Conservation (phyloP, 129 eudicot species). For the Sambucus nigra region DNA sequence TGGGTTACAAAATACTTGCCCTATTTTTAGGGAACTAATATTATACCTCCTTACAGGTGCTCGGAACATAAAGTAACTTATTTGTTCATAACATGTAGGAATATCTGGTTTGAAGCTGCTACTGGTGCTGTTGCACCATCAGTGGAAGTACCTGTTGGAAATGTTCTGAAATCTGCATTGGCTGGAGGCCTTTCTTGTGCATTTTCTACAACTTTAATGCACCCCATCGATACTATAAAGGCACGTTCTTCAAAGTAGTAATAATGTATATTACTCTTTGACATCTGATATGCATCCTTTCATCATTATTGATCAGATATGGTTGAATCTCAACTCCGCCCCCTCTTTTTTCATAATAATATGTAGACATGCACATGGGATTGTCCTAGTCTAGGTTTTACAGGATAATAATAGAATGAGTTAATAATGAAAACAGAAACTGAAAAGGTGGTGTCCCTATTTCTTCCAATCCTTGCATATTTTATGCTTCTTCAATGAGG, state of each 20-base stretch:
- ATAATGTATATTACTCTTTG: background rate
- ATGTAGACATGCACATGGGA: too few relatives aligned
- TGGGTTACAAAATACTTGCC: background rate
- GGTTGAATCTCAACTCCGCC: background rate
- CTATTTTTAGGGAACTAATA: background rate
- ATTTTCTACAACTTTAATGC: slow-evolving; percentile 74
- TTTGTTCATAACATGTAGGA: slow-evolving; percentile 31
- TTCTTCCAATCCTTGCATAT: background rate
- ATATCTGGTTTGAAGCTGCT: slow-evolving; percentile 95
- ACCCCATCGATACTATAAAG: slow-evolving; percentile 91
- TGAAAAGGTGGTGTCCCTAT: too few relatives aligned
- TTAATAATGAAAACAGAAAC: background rate
- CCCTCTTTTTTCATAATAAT: background rate
- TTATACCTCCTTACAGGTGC: background rate
- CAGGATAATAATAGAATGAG: background rate
- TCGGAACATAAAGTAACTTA: background rate
- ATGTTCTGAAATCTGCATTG: slow-evolving; percentile 78
- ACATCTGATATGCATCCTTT: too few relatives aligned
- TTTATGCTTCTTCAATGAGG: background rate
- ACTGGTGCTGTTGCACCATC: slow-evolving; percentile 95
- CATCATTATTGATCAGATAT: background rate
- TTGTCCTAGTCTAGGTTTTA: too few relatives aligned
- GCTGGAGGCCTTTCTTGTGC: slow-evolving; percentile 98
- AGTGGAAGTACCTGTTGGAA: slow-evolving; percentile 73
- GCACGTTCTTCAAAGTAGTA: slow-evolving; percentile 15